phyloP scores from a whole-genome alignment of 139 green algal genomes.

The Edaphochlamys debaryana region DNA sequence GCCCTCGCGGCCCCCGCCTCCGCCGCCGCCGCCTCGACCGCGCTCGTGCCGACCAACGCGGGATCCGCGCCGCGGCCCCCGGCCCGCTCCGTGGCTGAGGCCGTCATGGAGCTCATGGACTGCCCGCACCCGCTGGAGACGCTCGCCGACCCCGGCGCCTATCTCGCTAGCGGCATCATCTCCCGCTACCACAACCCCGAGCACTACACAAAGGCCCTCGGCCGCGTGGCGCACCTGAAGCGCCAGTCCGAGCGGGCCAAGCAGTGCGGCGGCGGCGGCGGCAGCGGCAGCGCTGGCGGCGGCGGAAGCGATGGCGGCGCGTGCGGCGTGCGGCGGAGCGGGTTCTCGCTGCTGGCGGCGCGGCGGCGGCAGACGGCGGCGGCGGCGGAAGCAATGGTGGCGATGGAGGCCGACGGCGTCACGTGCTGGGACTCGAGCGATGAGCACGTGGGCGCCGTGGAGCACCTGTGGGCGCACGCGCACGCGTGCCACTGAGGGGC shows the following conservation, averaged over 20 bases:
- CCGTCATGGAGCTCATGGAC: slow-evolving; percentile 87
- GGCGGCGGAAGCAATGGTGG: too few relatives aligned
- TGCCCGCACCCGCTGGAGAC: slow-evolving; percentile 94
- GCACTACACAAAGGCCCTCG: slow-evolving; percentile 86
- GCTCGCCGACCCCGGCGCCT: slow-evolving; percentile 86
- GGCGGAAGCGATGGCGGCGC: background rate
- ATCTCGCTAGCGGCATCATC: slow-evolving; percentile 87
- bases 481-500: background rate
- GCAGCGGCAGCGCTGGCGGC: background rate
- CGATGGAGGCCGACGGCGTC: background rate
- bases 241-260: background rate
- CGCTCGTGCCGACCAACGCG: background rate
- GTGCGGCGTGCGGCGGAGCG: background rate
- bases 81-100: slow-evolving; percentile 59
- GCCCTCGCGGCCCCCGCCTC: background rate
- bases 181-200: slow-evolving; percentile 96
- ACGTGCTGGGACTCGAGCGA: slow-evolving; percentile 16
- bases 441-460: too few relatives aligned
- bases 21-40: background rate
- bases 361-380: background rate
- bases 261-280: background rate
- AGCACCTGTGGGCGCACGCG: background rate
- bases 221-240: slow-evolving; percentile 42
- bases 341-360: background rate
- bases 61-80: background rate